Conservation (phyloP, 352 stramenopile species). For the Phytopythium helicoides region DNA sequence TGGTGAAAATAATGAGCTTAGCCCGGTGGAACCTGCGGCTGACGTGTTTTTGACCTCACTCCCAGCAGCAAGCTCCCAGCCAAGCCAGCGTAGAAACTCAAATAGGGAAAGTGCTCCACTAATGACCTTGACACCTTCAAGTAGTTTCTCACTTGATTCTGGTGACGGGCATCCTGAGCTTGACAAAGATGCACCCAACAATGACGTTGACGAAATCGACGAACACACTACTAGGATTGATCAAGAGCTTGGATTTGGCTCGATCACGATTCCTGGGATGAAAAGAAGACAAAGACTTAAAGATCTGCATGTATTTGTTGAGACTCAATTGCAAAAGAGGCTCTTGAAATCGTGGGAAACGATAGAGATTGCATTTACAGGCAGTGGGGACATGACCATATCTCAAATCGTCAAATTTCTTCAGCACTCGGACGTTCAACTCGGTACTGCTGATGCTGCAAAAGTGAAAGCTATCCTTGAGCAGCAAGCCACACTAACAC, state of each 20-base stretch:
- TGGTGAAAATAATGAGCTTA: too few species aligned
- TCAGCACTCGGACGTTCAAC: conserved; percentile 63
- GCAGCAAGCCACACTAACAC: conserved; percentile 25
- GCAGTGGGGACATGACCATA: conserved; percentile 60
- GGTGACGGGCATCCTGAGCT: too few species aligned
- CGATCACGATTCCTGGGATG: conserved; percentile 28
- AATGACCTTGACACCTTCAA: too few species aligned
- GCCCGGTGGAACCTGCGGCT: neutral
- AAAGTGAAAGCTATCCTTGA: conserved; percentile 67
- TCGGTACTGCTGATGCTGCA: conserved; percentile 44
- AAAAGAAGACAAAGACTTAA: conserved; percentile 52
- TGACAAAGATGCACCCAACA: too few species aligned
- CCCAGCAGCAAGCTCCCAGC: neutral
- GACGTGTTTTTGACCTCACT: neutral
- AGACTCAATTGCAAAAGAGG: conserved; percentile 66
- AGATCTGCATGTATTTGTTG: conserved; percentile 62
- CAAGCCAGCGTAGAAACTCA: too few species aligned
- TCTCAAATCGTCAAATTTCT: conserved; percentile 73
- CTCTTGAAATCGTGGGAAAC: conserved; percentile 66
- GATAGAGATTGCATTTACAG: conserved; percentile 67
- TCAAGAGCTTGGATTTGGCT: neutral
- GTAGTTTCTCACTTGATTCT: too few species aligned
- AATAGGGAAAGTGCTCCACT: too few species aligned
- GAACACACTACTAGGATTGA: too few species aligned
- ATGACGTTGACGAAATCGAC: too few species aligned